Percentiles rank a stretch among this genome's conserved stretches.
phyloP scores from a whole-genome alignment of 2,329 filamentous ascomycete genomes.

The Aphanocladium album region DNA sequence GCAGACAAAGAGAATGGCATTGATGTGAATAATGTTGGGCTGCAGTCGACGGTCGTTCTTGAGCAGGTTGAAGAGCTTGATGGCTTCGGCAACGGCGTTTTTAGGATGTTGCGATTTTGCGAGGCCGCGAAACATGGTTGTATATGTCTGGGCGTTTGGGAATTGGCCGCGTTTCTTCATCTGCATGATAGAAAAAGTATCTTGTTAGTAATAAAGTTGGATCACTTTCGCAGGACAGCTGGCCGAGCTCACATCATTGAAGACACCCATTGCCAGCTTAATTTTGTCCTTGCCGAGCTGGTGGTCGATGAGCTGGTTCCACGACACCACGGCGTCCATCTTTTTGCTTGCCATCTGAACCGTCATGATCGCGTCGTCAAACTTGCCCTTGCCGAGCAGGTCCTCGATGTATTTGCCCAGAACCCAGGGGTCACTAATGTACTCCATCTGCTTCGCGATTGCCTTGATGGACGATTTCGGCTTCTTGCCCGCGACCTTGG shows the following conservation, averaged over 20 bases:
- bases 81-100: conserved; percentile 60
- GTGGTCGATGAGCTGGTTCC: conserved; percentile 81
- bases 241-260: conserved; percentile 74
- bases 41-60: conserved; percentile 56
- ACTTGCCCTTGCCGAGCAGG: conserved; percentile 53
- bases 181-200: conserved; percentile 34
- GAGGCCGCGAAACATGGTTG: conserved; percentile 73
- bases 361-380: conserved; percentile 63
- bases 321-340: conserved; percentile 66
- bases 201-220: conserved; percentile 4
- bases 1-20: conserved; percentile 82
- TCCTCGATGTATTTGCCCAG: conserved; percentile 63
- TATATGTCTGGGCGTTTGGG: conserved; percentile 80
- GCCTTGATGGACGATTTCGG: conserved; percentile 32
- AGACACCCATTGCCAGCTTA: conserved; percentile 68
- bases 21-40: conserved; percentile 77
- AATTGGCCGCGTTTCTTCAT: conserved; percentile 91
- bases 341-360: conserved; percentile 63
- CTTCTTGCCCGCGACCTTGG: conserved; percentile 20
- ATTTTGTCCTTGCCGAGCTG: conserved; percentile 57
- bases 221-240: too few species aligned
- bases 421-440: conserved; percentile 65
- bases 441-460: conserved; percentile 53
- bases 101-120: conserved; percentile 53
- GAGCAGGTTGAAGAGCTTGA: conserved; percentile 75